Conservation (phyloP, 352 stramenopile species). For the Aphanomyces cochlioides region DNA sequence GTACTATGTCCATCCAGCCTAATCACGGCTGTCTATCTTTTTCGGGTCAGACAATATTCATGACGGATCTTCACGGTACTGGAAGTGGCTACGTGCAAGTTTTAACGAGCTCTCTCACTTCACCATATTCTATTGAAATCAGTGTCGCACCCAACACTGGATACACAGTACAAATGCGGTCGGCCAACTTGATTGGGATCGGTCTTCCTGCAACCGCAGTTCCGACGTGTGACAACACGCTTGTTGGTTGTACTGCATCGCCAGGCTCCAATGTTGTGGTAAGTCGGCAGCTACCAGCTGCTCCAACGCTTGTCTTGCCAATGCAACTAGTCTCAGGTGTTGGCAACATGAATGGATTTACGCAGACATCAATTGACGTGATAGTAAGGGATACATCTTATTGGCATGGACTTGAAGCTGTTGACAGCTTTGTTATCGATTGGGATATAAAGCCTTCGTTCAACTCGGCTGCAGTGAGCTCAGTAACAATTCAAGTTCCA, state of each 20-base stretch:
- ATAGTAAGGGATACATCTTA: constrained; percentile 61
- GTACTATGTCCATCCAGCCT: constrained; percentile 44
- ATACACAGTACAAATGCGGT: constrained; percentile 82
- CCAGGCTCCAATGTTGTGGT: constrained; percentile 38
- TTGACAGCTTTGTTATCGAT: constrained; percentile 89
- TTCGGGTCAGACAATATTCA: constrained; percentile 39
- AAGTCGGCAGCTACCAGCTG: constrained; percentile 57
- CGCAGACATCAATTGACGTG: constrained; percentile 51
- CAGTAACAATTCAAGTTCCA: constrained; percentile 35
- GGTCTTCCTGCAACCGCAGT: constrained; percentile 54
- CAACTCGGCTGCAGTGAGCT: constrained; percentile 39
- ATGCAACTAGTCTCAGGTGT: constrained; percentile 43
- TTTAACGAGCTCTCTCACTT: constrained; percentile 19
- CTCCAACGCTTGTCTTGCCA: constrained; percentile 46
- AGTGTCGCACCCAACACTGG: constrained; percentile 43
- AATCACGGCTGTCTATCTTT: constrained; percentile 76
- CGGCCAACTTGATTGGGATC: constrained; percentile 81
- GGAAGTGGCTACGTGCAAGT: constrained; percentile 48
- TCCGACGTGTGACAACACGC: constrained; percentile 81
- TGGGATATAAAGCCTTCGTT: constrained; percentile 82
- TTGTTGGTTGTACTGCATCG: constrained; percentile 72
- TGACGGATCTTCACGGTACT: constrained; percentile 39
- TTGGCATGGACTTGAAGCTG: constrained; percentile 66
- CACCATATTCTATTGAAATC: constrained; percentile 12
- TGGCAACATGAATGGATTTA: constrained; percentile 62